Evolutionary conservation across 306 rosid genomes (phyloP).

Genomic region (Cucumis melo): DNA sequence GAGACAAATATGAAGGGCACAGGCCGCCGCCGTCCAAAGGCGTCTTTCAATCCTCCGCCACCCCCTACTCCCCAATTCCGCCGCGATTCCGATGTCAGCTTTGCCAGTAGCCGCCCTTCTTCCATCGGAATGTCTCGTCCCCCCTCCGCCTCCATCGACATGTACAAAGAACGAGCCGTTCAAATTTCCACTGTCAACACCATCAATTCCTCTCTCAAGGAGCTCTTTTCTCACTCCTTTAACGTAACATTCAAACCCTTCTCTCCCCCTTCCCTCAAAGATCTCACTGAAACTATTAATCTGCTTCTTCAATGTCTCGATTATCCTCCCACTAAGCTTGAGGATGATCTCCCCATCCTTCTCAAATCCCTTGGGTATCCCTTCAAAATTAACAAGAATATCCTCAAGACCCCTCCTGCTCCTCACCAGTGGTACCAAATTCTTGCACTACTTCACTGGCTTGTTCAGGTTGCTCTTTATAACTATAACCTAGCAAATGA

Average conservation of each 20-base stretch:
- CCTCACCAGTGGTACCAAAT: slow-evolving; percentile 85
- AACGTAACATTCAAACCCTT: slow-evolving; percentile 32
- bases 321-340: slow-evolving; percentile 39
- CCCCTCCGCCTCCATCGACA: slow-evolving; percentile 24
- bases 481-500: slow-evolving; percentile 16
- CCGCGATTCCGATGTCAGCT: slow-evolving; percentile 84
- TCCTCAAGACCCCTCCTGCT: slow-evolving; percentile 62
- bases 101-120: slow-evolving; percentile 82
- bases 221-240: slow-evolving; percentile 40
- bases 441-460: slow-evolving; percentile 85
- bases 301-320: slow-evolving; percentile 43
- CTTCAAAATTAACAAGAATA: slow-evolving; percentile 50
- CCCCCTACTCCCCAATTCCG: slow-evolving; percentile 30
- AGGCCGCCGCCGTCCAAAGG: slow-evolving; percentile 38
- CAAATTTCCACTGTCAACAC: slow-evolving; percentile 44
- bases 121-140: slow-evolving; percentile 36
- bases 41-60: slow-evolving; percentile 40
- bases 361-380: slow-evolving; percentile 48
- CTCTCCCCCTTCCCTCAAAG: slow-evolving; percentile 57
- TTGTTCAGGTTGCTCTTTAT: slow-evolving; percentile 45
- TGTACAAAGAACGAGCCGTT: slow-evolving; percentile 65
- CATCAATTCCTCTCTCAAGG: slow-evolving; percentile 32
- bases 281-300: slow-evolving; percentile 48
- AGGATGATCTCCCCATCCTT: slow-evolving; percentile 56
- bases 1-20: slow-evolving; percentile 30